These are phyloP conservation scores for Mortierella sp. DNA, from an alignment of 371 early-diverging fungal species.

Conservation along the genomic window DNA sequence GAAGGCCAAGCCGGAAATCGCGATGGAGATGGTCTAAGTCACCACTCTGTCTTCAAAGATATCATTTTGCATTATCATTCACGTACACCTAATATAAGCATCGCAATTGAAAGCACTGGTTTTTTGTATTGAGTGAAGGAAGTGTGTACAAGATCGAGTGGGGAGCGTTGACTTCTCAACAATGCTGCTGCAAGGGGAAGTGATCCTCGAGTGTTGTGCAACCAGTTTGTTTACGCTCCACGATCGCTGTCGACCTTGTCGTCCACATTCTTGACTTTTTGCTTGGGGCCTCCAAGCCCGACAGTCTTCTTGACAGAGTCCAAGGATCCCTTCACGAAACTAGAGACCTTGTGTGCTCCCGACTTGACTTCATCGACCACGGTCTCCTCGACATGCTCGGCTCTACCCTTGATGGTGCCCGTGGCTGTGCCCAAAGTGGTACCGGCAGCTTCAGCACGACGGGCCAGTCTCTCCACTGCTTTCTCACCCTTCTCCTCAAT, in stretches of 20 bases:
- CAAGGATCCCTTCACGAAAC: constrained; percentile 11
- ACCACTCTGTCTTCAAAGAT: background rate
- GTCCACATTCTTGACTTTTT: constrained; percentile 20
- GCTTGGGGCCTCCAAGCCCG: constrained; percentile 7
- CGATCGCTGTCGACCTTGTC: constrained; percentile 20
- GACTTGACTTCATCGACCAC: constrained; percentile 11
- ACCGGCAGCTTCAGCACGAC: constrained; percentile 12
- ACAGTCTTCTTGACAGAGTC: constrained; percentile 24
- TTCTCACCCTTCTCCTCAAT: constrained; percentile 7
- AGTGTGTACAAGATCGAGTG: background rate
- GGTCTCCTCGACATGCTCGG: background rate
- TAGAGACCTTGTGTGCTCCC: constrained; percentile 3
- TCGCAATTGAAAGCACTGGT: background rate
- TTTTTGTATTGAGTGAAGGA: background rate
- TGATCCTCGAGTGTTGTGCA: background rate
- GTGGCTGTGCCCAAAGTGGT: constrained; percentile 6
- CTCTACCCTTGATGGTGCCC: constrained; percentile 6
- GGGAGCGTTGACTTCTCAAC: background rate
- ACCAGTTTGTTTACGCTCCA: constrained; percentile 5
- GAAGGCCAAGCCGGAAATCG: constrained; percentile 24
- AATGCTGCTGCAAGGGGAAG: no score
- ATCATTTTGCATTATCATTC: background rate
- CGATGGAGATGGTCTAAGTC: constrained; percentile 22
- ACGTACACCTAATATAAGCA: background rate
- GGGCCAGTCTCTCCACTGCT: constrained; percentile 2